Evolutionary conservation across 2,329 filamentous ascomycete genomes (phyloP).

Genomic region (Fusarium sp.): DNA sequence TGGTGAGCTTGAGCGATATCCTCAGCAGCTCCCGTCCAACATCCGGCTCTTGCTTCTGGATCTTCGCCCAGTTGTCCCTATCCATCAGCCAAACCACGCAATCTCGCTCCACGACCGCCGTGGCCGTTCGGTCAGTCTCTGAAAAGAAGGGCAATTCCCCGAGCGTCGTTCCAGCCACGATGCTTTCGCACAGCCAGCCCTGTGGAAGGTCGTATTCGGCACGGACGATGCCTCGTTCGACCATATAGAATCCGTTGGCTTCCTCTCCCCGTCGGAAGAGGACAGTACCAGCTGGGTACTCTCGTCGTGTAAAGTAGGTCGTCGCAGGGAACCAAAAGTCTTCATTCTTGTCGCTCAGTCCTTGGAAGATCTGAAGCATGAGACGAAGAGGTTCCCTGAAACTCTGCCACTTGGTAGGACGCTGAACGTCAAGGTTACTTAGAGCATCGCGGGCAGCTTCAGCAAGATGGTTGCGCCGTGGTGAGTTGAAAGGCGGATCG

Average conservation of each 20-base stretch:
- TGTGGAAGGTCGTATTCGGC: constrained; percentile 93
- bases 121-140: constrained; percentile 88
- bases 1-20: constrained; percentile 92
- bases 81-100: constrained; percentile 87
- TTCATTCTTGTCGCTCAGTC: constrained; percentile 85
- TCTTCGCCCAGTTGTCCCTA: constrained; percentile 73
- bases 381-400: constrained; percentile 92
- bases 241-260: constrained; percentile 87
- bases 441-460: constrained; percentile 83
- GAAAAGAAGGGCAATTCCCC: constrained; percentile 97
- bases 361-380: constrained; percentile 95
- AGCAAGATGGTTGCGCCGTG: constrained; percentile 80
- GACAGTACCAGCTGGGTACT: constrained; percentile 75
- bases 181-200: constrained; percentile 88
- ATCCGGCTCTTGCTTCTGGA: constrained; percentile 80
- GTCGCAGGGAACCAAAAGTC: constrained; percentile 93
- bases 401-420: constrained; percentile 78
- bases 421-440: constrained; percentile 70
- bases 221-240: constrained; percentile 89
- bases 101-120: constrained; percentile 83
- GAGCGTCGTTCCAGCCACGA: constrained; percentile 93
- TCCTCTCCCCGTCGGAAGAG: constrained; percentile 83
- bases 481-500: constrained; percentile 74
- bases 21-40: constrained; percentile 86
- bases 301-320: constrained; percentile 78